Base-by-base conservation (phyloP, 306 rosid genomes). In the Inga leiocalycina region DNA sequence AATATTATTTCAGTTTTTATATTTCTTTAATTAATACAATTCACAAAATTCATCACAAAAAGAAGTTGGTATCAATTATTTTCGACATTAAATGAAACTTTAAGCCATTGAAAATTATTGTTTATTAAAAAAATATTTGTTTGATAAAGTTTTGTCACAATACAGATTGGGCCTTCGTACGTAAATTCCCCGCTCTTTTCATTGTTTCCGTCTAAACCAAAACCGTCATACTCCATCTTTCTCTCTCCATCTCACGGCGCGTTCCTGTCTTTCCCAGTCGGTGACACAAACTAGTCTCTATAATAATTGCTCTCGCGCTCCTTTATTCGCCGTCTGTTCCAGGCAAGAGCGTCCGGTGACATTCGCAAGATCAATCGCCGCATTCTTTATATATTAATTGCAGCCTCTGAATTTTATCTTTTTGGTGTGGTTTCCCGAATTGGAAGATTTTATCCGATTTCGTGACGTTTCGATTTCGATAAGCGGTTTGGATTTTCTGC, bases 271-370 rank as follows among this genome's bases (percentile, higher is more conserved):
- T 6, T 35, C 13, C 4, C 30, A 9, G 32, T 65, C 44, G 0
- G 34, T 70, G 62, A 27, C 43, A 2, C 39, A 12, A 9, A 22
- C 12, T 10, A 68, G 16, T 49, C 30, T 17, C 56, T 52, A 22
- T 77, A 76, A 51, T 83, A 48, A 57, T 78, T 68, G 80, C 34
- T 34, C 79, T 78, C 71, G 15, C 85, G 62, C 76, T 79, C 49
- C 54, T 64, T 51, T 15, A 39, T 80, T 79, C 79, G 77, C 85
- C 81, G 87, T 48, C 59, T 5, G 45, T 34, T 77, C 16, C 30
- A 44, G 77, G 68, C 71, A 45, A 43, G 78, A 80, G 52, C 61
- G 52, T 70, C 85, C 88, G 81, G 79, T 85, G 81, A 68, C 37
- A 11, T 48, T 39, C 66, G 16, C 30, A 13, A 37, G 43, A 75